phyloP scores from a whole-genome alignment of 805 yeast genomes.

The Candida adriatica region DNA sequence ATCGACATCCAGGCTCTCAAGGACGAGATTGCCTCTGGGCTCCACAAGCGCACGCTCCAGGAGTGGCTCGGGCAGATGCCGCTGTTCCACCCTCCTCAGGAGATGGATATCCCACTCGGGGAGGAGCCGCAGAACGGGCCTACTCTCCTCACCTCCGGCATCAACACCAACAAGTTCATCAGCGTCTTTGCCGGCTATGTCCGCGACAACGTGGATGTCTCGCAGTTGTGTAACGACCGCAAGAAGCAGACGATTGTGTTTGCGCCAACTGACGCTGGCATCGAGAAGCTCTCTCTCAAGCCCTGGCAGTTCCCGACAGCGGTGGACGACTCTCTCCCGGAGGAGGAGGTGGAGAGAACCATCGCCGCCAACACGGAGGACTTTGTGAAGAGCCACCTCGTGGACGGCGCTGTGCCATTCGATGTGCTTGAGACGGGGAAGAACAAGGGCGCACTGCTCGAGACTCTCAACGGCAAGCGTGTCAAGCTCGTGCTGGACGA shows the following conservation, averaged over 20 bases:
- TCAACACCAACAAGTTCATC: constrained; percentile 32
- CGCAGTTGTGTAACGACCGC: constrained; percentile 39
- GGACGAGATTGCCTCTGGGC: not conserved
- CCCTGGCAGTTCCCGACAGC: constrained; percentile 79
- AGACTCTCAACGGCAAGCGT: constrained; percentile 28
- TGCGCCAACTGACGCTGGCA: constrained; percentile 66
- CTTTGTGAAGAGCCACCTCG: constrained; percentile 61
- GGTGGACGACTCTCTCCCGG: constrained; percentile 32
- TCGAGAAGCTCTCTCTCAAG: constrained; percentile 42
- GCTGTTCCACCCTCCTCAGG: constrained; percentile 15
- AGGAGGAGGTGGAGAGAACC: constrained; percentile 40
- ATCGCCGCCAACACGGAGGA: constrained; percentile 44
- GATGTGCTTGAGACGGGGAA: constrained; percentile 11
- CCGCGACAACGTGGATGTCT: constrained; percentile 52
- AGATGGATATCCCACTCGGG: constrained; percentile 19
- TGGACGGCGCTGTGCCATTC: constrained; percentile 27
- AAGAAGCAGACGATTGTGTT: constrained; percentile 44
- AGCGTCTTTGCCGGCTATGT: constrained; percentile 63
- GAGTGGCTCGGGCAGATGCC: constrained; percentile 9
- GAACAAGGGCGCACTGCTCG: constrained; percentile 25
- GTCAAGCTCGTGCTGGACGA: constrained; percentile 31
- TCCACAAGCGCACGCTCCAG: not conserved
- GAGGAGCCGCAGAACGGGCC: constrained; percentile 25
- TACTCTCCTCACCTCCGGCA: constrained; percentile 24
- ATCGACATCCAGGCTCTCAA: not conserved